Evolutionary conservation across 148 eudicot species (phyloP), one percentile per base, ranked within the genome.

Genomic region (Rhododendron kiyosumense): DNA sequence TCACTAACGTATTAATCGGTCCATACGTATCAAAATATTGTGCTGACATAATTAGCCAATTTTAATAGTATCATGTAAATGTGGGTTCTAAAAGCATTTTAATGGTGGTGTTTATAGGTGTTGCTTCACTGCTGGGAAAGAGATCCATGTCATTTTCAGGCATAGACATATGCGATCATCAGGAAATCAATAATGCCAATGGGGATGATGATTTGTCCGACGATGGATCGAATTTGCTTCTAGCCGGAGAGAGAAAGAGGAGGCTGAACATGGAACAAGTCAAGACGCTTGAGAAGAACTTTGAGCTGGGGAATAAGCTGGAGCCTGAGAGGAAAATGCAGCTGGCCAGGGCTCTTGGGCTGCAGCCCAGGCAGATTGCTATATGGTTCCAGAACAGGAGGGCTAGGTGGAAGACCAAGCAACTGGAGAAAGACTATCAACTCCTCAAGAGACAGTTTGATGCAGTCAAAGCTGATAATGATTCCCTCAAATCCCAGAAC

Each of bases 381-480:
- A 95, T 97, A 48, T 97, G 99, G 99, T 97, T 97, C 65, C 99
- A 97, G 82, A 97, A 97, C 49, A 89, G 99, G 54, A 91, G 99
- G 86, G 99, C 99, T 2, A 90, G 99, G 41, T 97, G 99, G 96
- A 97, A 97, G 84, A 97, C 99, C 5, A 97, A 97, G 90, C 99
- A 97, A 79, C 86, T 97, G 61, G 99, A 97, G 90, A 97, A 92
- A 81, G 99, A 97, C 85, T 97, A 95, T 90, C 95, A 95, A 10
- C 46, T 92, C 48, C 93, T 97, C 65, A 97, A 94, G 90, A 85
- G 92, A 88, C 96, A 95, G 88, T 97, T 93, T 91, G 99, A 97
- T 48, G 91, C 93, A 15, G 84, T 97, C 78, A 95, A 95, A 46
- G 94, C 96, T 84, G 98, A 94, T 74, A 95, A 93, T 91, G 98